These are phyloP conservation scores for Seminavis robusta DNA, from an alignment of 108 stramenopile genomes.

Conservation along the genomic window DNA sequence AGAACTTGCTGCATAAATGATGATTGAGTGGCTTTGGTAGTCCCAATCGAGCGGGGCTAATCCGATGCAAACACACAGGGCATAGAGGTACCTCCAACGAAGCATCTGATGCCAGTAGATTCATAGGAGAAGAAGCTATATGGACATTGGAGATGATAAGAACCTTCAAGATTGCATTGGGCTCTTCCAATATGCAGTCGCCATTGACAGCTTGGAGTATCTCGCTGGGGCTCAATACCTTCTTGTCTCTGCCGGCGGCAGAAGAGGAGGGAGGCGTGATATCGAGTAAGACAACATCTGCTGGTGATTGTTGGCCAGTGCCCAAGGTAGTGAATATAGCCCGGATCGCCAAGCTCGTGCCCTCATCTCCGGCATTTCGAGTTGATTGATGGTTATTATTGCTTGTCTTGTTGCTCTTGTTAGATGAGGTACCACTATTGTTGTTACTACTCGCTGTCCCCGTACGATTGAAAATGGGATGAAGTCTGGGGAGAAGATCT, in stretches of 20 bases:
- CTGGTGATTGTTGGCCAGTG: too few relatives aligned
- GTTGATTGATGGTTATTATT: too few relatives aligned
- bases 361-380: too few relatives aligned
- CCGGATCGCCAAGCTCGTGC: too few relatives aligned
- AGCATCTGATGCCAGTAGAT: neutral
- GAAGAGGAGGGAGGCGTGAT: neutral
- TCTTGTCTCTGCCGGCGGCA: neutral
- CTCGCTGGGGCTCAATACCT: constrained; percentile 5
- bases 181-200: constrained; percentile 30
- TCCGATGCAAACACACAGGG: constrained; percentile 78
- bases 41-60: constrained; percentile 63
- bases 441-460: too few relatives aligned
- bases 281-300: constrained; percentile 45
- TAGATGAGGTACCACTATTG: too few relatives aligned
- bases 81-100: constrained; percentile 46
- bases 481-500: too few relatives aligned
- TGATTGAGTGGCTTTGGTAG: constrained; percentile 46
- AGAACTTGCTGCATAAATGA: constrained; percentile 66
- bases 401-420: too few relatives aligned
- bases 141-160: constrained; percentile 34
- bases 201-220: constrained; percentile 29
- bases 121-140: neutral
- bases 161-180: constrained; percentile 49
- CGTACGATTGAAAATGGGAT: too few relatives aligned
- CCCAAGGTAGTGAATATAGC: too few relatives aligned